Evolutionary conservation across 176 grass and related monocot genomes (phyloP).

Genomic region (Triticum dicoccoides): DNA sequence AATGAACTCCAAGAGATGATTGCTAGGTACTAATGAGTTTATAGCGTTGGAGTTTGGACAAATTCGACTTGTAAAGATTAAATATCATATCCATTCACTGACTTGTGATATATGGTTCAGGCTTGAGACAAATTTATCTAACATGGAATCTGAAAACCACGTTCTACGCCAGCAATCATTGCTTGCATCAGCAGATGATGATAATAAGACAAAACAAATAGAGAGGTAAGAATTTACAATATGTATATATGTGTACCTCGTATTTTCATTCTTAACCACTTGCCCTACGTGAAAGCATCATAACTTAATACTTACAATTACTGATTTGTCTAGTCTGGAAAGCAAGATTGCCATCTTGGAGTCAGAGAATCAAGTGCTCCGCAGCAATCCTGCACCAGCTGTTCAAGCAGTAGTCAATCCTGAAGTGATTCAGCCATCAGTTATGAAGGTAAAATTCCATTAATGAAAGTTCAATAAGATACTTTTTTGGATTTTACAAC

Average conservation of each 20-base stretch:
- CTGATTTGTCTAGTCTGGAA: conserved; percentile 46
- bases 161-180: conserved; percentile 72
- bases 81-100: conserved; percentile 7
- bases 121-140: conserved; percentile 67
- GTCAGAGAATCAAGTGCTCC: conserved; percentile 61
- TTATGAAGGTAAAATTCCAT: conserved; percentile 43
- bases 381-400: conserved; percentile 39
- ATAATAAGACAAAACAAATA: conserved; percentile 70
- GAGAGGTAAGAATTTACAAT: conserved; percentile 44
- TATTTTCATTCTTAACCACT: conserved; percentile 5
- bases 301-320: not conserved
- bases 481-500: not conserved
- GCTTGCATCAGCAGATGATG: conserved; percentile 68
- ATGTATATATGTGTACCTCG: not conserved
- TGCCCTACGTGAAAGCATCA: not conserved
- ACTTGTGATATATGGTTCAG: conserved; percentile 45
- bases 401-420: conserved; percentile 33
- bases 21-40: conserved; percentile 57
- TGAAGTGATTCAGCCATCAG: conserved; percentile 44
- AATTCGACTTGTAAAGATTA: not conserved
- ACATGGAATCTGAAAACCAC: conserved; percentile 82
- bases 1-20: conserved; percentile 68
- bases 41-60: not conserved
- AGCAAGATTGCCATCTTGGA: conserved; percentile 71
- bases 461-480: not conserved